Base-by-base conservation (phyloP, 2,329 filamentous ascomycete species). In the Colletotrichum lindemuthianum region DNA sequence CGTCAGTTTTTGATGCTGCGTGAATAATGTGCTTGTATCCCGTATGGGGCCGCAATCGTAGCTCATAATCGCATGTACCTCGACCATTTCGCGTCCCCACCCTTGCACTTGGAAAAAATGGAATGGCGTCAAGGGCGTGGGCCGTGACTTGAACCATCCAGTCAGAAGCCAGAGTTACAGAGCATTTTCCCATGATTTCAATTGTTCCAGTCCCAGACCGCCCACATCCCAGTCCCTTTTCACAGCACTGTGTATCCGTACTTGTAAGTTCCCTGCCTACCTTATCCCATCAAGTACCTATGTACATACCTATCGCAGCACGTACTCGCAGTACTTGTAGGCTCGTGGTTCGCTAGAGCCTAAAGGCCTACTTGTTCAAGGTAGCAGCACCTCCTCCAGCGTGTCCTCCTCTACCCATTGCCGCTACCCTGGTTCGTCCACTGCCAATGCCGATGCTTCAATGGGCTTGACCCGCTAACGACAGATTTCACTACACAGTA, bases 161-260 rank as follows among this genome's bases (percentile, higher is more conserved):
- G 44, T 44, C 13, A 43, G 43, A 15, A 32, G 43, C n/a, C 44
- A 54, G 24, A 24, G 5, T 24, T 24, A 24, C 24, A 24, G 24
- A 24, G 24, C 24, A 24, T 24, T 37, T 43, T 43, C 41, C 10
- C 43, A 16, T 16, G 13, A 16, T 45, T 16, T 16, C 43, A 16
- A 11, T 8, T 49, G 33, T 64, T 44, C 60, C 49, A 64, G 60
- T 56, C 54, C 57, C 56, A 64, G 60, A 64, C 57, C 50, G 44
- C 50, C 60, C 45, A 61, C 50, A 65, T 55, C 61, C 61, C 57
- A 57, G 56, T 45, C 43, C 41, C 7, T 43, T 15, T 13, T 57
- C 53, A 39, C 53, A 33, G 33, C 24, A 43, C 41, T n/a, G 41
- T 43, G 41, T 43, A 43, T 13, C 41, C 24, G 24, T 24, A n/a